Evolutionary conservation across 108 stramenopile genomes (phyloP).

Genomic region (Pseudonitzschia pungens): DNA sequence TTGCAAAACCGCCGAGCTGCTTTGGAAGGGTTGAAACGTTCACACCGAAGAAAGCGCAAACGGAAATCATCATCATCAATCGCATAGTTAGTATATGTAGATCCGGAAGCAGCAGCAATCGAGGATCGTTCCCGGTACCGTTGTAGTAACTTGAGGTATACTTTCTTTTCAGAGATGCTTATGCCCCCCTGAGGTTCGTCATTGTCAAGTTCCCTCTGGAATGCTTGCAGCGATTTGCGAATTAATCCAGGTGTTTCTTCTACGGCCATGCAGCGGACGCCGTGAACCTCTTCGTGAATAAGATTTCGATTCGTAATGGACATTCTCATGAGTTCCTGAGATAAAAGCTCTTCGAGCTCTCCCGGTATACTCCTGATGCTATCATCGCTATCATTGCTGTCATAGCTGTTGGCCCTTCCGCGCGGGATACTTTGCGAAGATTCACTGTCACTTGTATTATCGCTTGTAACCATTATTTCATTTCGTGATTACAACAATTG

Average conservation of each 20-base stretch:
- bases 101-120: not conserved
- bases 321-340: not conserved
- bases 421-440: too few species aligned
- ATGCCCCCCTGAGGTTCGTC: not conserved
- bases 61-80: conserved; percentile 18
- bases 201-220: conserved; percentile 1
- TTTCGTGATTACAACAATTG: too few species aligned
- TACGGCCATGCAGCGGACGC: not conserved
- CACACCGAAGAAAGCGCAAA: conserved; percentile 36
- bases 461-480: too few species aligned
- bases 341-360: not conserved
- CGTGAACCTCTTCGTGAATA: conserved; percentile 7
- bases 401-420: too few species aligned
- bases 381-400: too few species aligned
- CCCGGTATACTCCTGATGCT: too few species aligned
- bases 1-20: conserved; percentile 35
- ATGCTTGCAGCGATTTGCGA: not conserved
- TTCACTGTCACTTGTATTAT: too few species aligned
- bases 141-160: not conserved
- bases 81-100: not conserved
- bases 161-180: not conserved
- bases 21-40: conserved; percentile 28
- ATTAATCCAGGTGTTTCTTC: conserved; percentile 8
- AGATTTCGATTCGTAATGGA: not conserved
- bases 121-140: not conserved